Evolutionary conservation across 495 filamentous ascomycete species (phyloP).

Genomic region (Podospora pseudoanserina): DNA sequence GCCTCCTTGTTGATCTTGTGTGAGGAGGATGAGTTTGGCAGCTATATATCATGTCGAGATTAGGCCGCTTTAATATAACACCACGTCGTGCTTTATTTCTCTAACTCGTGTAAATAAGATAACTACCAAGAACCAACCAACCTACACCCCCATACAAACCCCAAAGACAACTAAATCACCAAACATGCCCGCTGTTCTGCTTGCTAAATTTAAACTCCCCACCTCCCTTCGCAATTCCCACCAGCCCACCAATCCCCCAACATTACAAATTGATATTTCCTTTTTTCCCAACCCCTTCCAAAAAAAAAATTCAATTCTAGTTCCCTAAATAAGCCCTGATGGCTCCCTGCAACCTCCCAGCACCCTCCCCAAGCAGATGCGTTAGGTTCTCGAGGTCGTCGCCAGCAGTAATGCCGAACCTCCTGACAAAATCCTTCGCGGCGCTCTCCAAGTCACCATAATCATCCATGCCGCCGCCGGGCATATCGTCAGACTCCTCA

Average conservation of each 20-base stretch:
- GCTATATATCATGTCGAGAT: neutral
- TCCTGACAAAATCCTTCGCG: conserved; percentile 89
- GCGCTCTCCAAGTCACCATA: conserved; percentile 88
- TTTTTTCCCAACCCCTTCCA: neutral
- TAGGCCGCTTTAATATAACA: neutral
- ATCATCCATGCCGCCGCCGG: conserved; percentile 46
- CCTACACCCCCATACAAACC: neutral
- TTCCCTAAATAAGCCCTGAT: conserved; percentile 73
- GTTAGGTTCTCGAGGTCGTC: conserved; percentile 92
- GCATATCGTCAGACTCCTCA: conserved; percentile 65
- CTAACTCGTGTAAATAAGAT: neutral
- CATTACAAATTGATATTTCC: conserved; percentile 1
- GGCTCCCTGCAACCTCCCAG: conserved; percentile 78
- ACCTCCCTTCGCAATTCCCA: neutral
- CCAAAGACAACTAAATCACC: conserved; percentile 3
- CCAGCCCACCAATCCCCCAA: neutral
- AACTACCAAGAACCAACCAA: neutral
- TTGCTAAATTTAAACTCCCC: neutral
- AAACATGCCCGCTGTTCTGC: conserved; percentile 7
- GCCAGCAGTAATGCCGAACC: conserved; percentile 90
- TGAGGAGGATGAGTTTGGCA: too few relatives aligned
- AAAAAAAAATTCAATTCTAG: conserved; percentile 18
- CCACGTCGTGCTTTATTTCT: neutral
- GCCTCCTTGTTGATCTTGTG: too few relatives aligned
- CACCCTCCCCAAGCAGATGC: conserved; percentile 77